Conservation (phyloP, 1,284 basidiomycete genomes). For the Butyriboletus regius region DNA sequence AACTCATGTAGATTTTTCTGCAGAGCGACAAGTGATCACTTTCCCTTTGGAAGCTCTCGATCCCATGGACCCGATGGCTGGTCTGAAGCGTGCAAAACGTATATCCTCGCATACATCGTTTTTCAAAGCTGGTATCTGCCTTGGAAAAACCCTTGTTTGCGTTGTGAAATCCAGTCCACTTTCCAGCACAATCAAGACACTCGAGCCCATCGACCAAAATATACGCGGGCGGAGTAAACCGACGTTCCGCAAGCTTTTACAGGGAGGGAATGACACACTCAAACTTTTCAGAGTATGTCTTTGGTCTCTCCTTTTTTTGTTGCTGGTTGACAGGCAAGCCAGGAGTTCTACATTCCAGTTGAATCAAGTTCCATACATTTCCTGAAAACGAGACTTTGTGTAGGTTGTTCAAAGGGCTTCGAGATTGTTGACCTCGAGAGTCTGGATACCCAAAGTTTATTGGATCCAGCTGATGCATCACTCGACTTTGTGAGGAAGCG, state of each 20-base stretch:
- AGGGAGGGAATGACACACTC: constrained; percentile 90
- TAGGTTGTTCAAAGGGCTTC: constrained; percentile 97
- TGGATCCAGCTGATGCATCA: constrained; percentile 87
- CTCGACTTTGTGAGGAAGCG: constrained; percentile 90
- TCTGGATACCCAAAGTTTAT: constrained; percentile 89
- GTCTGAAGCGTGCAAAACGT: constrained; percentile 87
- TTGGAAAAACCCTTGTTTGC: constrained; percentile 91
- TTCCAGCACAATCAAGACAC: constrained; percentile 94
- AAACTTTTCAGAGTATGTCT: constrained; percentile 79
- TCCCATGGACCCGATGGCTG: constrained; percentile 81
- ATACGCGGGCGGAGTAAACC: constrained; percentile 79
- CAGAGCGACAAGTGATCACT: constrained; percentile 90
- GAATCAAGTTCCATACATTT: constrained; percentile 96
- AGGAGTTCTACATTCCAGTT: constrained; percentile 98
- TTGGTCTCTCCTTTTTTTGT: not conserved
- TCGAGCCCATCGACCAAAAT: constrained; percentile 92
- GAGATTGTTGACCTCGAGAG: constrained; percentile 98
- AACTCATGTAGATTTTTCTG: constrained; percentile 4
- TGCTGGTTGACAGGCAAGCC: constrained; percentile 6
- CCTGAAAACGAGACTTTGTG: constrained; percentile 94
- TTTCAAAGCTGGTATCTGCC: constrained; percentile 92
- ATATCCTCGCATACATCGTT: constrained; percentile 96
- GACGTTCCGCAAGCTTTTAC: constrained; percentile 88
- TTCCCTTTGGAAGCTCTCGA: constrained; percentile 93
- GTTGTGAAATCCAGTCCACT: constrained; percentile 93